Percentiles rank a stretch among this genome's conserved stretches.
These are phyloP conservation scores for Porpolomopsis calyptriformis DNA, from an alignment of 768 basidiomycete genomes.

Conservation along the genomic window DNA sequence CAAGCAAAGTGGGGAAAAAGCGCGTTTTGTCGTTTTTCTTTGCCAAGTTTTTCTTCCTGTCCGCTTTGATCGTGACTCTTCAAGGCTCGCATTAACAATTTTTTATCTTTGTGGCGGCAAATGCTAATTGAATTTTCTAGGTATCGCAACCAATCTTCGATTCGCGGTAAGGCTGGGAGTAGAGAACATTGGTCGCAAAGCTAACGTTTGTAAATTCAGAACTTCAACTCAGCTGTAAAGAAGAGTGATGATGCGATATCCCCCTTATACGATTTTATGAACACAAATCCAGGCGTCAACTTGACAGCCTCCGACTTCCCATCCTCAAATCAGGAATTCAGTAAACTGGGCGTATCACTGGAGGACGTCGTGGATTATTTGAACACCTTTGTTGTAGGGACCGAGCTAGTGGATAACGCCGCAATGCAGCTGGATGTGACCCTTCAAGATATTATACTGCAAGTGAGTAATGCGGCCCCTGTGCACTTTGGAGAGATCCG, in stretches of 20 bases:
- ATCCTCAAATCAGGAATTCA: neutral
- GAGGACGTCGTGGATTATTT: neutral
- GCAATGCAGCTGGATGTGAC: neutral
- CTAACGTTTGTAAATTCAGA: neutral
- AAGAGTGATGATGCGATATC: neutral
- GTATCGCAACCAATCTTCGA: neutral
- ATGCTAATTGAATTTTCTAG: neutral
- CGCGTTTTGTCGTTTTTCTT: slow-evolving; percentile 1
- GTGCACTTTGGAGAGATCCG: neutral
- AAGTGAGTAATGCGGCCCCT: neutral
- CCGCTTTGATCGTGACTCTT: slow-evolving; percentile 1
- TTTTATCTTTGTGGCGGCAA: neutral
- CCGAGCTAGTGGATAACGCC: neutral
- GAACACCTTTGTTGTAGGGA: neutral
- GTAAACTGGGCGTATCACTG: slow-evolving; percentile 1
- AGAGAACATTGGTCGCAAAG: too few relatives aligned
- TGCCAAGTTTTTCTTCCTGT: neutral
- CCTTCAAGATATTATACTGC: neutral
- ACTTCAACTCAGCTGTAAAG: neutral
- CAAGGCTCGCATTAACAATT: neutral
- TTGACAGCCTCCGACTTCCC: neutral
- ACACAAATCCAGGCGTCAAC: neutral
- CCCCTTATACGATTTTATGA: neutral
- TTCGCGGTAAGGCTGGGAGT: neutral
- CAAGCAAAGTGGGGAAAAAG: neutral